Base-by-base conservation (phyloP, 2,329 filamentous ascomycete genomes). In the Neoascochyta sp. region DNA sequence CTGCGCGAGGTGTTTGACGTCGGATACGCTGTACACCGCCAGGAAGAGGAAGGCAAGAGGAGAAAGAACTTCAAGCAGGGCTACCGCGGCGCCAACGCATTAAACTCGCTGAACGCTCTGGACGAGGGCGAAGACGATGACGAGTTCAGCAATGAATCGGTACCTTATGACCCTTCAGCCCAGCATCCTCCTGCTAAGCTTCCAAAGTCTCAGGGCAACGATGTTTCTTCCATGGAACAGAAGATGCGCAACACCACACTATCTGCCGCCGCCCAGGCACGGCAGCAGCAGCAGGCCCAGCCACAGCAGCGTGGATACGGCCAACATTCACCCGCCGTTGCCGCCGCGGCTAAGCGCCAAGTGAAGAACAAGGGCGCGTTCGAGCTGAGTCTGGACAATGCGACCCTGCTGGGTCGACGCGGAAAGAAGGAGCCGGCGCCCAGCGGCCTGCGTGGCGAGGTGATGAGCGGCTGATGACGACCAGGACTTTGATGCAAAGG, bases 1-100 rank as follows among this genome's bases (percentile, higher is more conserved):
- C 71, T 98, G 9, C 86, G 92, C 37, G 92, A 98, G 64, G 89
- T 96, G 3, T 98, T 98, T 47, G 92, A 98, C 54, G 90, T 98
- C 27, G 83, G 87, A n/a, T 98, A 98, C 54, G 90, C 92, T 7
- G 92, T 98, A 7, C 92, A 96, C 60, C 75, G 92, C 25, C 88
- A 96, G 63, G 92, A 96, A 64, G 92, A 98, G 60, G 92, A 96
- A 64, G 82, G 80, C 52, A 96, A 95, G 68, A 81, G 88, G 31
- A 79, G 87, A 43, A 94, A 93, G 64, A 86, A 93, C 55, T 76
- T 89, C 49, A 70, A 77, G 67, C 72, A 89, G 71, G 76, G 83
- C 50, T 71, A 83, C 68, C 61, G 81, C 53, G 66, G 80, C 40
- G 71, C 66, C 5, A 77, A 77, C 14, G 78, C 77, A 5, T 76